Percentiles rank a stretch among this genome's conserved stretches.
phyloP scores from a whole-genome alignment of 352 stramenopile genomes.

The Phytopythium vexans region DNA sequence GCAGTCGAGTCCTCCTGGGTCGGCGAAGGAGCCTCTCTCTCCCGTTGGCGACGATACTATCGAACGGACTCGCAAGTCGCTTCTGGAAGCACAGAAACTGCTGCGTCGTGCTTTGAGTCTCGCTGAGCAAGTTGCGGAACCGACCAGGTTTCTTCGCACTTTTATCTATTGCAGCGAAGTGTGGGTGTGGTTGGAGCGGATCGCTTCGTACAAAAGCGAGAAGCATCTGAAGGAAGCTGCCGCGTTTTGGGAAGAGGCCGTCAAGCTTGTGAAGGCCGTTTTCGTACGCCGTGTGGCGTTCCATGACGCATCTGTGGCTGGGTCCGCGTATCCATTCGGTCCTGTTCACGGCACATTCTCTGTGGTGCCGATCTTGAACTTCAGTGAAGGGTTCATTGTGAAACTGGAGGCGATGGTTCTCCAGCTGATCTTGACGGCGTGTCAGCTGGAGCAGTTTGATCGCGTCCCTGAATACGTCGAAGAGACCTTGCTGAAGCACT shows the following conservation, averaged over 20 bases:
- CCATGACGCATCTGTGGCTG: conserved; percentile 34
- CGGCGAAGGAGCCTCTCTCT: conserved; percentile 18
- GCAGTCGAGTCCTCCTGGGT: conserved; percentile 1
- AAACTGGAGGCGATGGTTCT: conserved; percentile 66
- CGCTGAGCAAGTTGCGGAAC: conserved; percentile 65
- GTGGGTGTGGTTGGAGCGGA: conserved; percentile 77
- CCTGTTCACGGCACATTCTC: conserved; percentile 46
- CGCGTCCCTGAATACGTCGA: conserved; percentile 72
- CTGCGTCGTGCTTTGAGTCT: conserved; percentile 56
- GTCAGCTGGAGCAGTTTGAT: conserved; percentile 80
- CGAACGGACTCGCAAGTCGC: conserved; percentile 53
- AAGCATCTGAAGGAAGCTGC: conserved; percentile 71
- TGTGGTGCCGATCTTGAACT: conserved; percentile 80
- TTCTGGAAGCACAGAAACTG: conserved; percentile 67
- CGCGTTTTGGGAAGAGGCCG: conserved; percentile 78
- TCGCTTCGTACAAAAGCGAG: conserved; percentile 76
- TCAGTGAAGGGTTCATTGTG: conserved; percentile 72
- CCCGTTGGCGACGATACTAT: conserved; percentile 44
- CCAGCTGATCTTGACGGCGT: conserved; percentile 65
- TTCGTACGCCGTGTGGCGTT: conserved; percentile 80
- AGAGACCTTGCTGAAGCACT: conserved; percentile 54
- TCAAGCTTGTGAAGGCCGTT: conserved; percentile 69
- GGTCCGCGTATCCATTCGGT: conserved; percentile 22
- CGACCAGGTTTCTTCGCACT: conserved; percentile 48
- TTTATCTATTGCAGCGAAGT: conserved; percentile 63